phyloP scores from a whole-genome alignment of 768 basidiomycete species.

The Suillus bovinus region DNA sequence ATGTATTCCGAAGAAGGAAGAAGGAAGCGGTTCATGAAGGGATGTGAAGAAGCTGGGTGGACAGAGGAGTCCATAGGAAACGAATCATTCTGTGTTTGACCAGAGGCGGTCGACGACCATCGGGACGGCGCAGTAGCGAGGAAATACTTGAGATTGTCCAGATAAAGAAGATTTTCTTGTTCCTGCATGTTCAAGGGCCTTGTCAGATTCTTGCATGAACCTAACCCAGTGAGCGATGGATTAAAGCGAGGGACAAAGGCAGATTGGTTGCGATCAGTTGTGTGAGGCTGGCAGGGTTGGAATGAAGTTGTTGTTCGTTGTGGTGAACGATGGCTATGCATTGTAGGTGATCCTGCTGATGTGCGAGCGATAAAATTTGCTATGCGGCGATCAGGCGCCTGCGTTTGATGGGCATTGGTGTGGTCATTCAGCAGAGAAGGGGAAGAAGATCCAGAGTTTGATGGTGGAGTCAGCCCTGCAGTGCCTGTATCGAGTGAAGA shows the following conservation, averaged over 20 bases:
- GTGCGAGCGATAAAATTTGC: not conserved
- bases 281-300: not conserved
- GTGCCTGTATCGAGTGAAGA: not conserved
- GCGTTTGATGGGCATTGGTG: constrained; percentile 1
- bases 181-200: constrained; percentile 64
- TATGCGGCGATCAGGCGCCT: not conserved
- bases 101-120: constrained; percentile 50
- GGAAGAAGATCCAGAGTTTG: not conserved
- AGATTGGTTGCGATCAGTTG: constrained; percentile 4
- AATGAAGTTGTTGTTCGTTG: not conserved
- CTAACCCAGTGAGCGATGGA: constrained; percentile 27
- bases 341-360: not conserved
- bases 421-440: not conserved
- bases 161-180: constrained; percentile 68
- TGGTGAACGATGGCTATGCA: not conserved
- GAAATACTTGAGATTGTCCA: constrained; percentile 87
- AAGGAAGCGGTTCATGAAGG: constrained; percentile 81
- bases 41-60: constrained; percentile 60
- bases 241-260: constrained; percentile 14
- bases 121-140: constrained; percentile 81
- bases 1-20: constrained; percentile 88
- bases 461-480: not conserved
- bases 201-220: constrained; percentile 27
- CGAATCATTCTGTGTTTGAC: constrained; percentile 18
- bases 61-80: constrained; percentile 24